Evolutionary conservation across 2,329 filamentous ascomycete genomes (phyloP).

Genomic region (Cladorrhinum sp.): DNA sequence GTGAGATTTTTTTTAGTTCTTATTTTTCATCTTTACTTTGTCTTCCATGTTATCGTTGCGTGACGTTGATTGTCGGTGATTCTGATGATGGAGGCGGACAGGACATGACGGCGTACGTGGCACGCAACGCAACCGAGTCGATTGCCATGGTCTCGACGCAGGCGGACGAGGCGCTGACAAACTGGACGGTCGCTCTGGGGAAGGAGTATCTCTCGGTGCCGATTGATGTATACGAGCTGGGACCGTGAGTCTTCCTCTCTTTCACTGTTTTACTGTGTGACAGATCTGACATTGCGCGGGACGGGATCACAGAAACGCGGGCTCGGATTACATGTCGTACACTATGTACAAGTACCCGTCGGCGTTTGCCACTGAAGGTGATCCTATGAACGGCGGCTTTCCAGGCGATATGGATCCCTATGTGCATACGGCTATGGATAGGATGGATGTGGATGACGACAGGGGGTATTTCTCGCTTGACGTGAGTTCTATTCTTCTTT

Average conservation of each 20-base stretch:
- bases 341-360: slow-evolving; percentile 39
- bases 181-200: slow-evolving; percentile 35
- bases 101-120: slow-evolving; percentile 42
- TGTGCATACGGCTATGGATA: slow-evolving; percentile 37
- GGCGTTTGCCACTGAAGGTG: slow-evolving; percentile 39
- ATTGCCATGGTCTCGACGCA: slow-evolving; percentile 40
- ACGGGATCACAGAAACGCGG: slow-evolving; percentile 30
- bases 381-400: slow-evolving; percentile 33
- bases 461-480: slow-evolving; percentile 39
- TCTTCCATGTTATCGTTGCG: no score
- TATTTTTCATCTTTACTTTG: no score
- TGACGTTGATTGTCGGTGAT: no score
- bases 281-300: not conserved
- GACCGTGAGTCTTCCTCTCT: slow-evolving; percentile 25
- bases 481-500: slow-evolving; percentile 24
- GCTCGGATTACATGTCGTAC: slow-evolving; percentile 43
- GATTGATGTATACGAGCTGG: slow-evolving; percentile 34
- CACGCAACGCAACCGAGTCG: slow-evolving; percentile 37
- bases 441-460: slow-evolving; percentile 38
- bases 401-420: slow-evolving; percentile 39
- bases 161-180: slow-evolving; percentile 36
- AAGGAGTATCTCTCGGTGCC: slow-evolving; percentile 39
- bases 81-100: slow-evolving; percentile 9
- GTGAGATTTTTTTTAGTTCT: no score
- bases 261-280: no score